Evolutionary conservation across 75 land plant species (phyloP).

Genomic region (Cupressus sempervirens): DNA sequence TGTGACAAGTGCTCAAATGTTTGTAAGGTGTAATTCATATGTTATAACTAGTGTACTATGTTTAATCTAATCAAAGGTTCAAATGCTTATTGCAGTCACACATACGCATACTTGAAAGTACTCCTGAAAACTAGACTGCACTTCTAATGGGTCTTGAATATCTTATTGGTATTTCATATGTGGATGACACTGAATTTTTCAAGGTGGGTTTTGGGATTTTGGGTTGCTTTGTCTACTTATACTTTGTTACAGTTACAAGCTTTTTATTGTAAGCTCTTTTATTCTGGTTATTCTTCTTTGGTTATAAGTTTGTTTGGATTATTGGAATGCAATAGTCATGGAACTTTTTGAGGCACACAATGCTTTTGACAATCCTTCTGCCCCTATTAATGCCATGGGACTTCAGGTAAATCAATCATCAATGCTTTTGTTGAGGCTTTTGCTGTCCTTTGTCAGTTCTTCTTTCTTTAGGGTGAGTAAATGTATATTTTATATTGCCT

Average conservation of each 20-base stretch:
- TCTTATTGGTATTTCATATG: constrained; percentile 90
- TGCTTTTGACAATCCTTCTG: constrained; percentile 67
- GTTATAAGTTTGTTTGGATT: constrained; percentile 92
- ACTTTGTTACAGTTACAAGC: neutral
- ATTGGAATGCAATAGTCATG: constrained; percentile 87
- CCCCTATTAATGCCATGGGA: constrained; percentile 63
- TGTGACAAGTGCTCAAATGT: neutral
- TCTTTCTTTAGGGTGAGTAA: neutral
- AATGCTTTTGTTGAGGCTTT: neutral
- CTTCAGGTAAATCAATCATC: constrained; percentile 58
- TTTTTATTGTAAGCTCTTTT: neutral
- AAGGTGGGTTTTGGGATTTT: constrained; percentile 51
- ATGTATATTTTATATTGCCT: neutral
- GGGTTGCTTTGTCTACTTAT: neutral
- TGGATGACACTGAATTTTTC: constrained; percentile 96
- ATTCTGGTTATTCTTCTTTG: neutral
- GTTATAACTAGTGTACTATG: neutral
- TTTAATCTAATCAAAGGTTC: neutral
- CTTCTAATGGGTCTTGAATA: constrained; percentile 89
- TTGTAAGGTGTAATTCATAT: neutral
- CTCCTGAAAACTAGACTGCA: constrained; percentile 68
- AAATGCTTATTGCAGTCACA: constrained; percentile 56
- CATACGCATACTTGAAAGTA: constrained; percentile 76
- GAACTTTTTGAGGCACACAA: constrained; percentile 84
- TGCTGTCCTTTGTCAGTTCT: neutral